Base-by-base conservation (phyloP, 163 green algal species). In the Chlorella variabilis region DNA sequence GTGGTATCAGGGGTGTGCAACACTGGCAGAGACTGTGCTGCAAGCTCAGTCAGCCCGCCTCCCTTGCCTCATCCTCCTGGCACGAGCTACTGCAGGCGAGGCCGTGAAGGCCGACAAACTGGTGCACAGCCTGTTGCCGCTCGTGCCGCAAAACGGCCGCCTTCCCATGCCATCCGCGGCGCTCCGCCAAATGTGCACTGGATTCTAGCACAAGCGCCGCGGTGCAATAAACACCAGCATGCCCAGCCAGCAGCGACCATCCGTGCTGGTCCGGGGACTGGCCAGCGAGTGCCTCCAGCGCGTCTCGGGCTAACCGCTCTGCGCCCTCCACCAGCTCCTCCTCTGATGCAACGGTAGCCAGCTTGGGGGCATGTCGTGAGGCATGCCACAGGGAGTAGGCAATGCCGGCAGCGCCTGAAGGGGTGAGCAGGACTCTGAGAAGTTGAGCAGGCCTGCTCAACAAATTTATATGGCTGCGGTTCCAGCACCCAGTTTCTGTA, bases 141-240 rank as follows among this genome's bases (percentile, higher is more conserved):
- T 83, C 77, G 0, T 18, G 25, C 13, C 27, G 33, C 36, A 77
- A 36, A 31, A 9, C 18, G 4, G 11, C 77, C 20, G 66, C 77
- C 8, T 34, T 18, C 0, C 1, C 11, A 3, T 41, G 15, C 1
- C 51, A 34, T 0, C 66, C 77, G 17, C 23, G 21, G 31, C 36
- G 7, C 49, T 63, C 27, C 2, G 67, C 77, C 1, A 33, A 13
- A 1, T 23, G 42, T 1, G n/a, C 51, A 1, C 23, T 42, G 27
- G 66, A 49, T 4, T 45, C 13, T 2, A 77, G 59, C 6, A 61
- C 18, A 34, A 83, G 49, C 11, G 77, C 77, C 5, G 20, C 51
- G 3, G 66, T 77, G 66, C 49, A 69, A 21, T 75, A 77, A 1
- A 83, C 77, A 36, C 77, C 77, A 8, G 77, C 77, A n/a, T 83